Percentiles rank a stretch among this genome's conserved stretches.
phyloP scores from a whole-genome alignment of 495 filamentous ascomycete species.

The Viridothelium virens region DNA sequence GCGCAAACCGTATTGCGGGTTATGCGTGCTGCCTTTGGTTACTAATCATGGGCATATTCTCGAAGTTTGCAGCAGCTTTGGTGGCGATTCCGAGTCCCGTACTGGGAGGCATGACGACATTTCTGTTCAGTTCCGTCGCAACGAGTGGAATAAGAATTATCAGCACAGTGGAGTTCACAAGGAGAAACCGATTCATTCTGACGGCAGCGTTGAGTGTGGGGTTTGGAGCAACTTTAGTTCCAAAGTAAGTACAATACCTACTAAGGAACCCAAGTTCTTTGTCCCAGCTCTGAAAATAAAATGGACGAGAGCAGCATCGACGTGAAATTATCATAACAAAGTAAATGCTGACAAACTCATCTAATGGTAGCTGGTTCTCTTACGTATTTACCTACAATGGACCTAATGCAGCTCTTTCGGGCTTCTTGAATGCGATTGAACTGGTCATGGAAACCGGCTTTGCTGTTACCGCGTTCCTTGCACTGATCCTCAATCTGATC shows the following conservation, averaged over 20 bases:
- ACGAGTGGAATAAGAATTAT: slow-evolving; percentile 84
- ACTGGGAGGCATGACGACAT: slow-evolving; percentile 88
- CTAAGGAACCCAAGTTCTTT: slow-evolving; percentile 1
- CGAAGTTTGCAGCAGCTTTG: slow-evolving; percentile 84
- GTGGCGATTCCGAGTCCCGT: slow-evolving; percentile 75
- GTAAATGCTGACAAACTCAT: neutral
- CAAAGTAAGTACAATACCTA: slow-evolving; percentile 41
- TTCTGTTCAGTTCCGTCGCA: slow-evolving; percentile 77
- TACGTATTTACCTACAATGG: slow-evolving; percentile 70
- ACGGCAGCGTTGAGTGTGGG: slow-evolving; percentile 71
- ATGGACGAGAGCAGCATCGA: too few species aligned
- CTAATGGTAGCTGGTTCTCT: slow-evolving; percentile 33
- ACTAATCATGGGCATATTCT: slow-evolving; percentile 80
- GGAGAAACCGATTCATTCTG: slow-evolving; percentile 81
- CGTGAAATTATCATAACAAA: neutral
- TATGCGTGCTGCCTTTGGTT: slow-evolving; percentile 74
- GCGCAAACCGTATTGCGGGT: slow-evolving; percentile 80
- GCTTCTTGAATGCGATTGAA: slow-evolving; percentile 75
- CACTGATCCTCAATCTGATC: slow-evolving; percentile 64
- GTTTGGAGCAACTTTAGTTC: slow-evolving; percentile 73
- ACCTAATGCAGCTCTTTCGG: slow-evolving; percentile 60
- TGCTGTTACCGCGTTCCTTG: slow-evolving; percentile 61
- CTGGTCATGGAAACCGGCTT: slow-evolving; percentile 77
- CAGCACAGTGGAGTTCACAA: slow-evolving; percentile 65
- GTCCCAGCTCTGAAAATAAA: too few species aligned